Evolutionary conservation across 768 basidiomycete species (phyloP).

Genomic region (Glaciozyma martinii): DNA sequence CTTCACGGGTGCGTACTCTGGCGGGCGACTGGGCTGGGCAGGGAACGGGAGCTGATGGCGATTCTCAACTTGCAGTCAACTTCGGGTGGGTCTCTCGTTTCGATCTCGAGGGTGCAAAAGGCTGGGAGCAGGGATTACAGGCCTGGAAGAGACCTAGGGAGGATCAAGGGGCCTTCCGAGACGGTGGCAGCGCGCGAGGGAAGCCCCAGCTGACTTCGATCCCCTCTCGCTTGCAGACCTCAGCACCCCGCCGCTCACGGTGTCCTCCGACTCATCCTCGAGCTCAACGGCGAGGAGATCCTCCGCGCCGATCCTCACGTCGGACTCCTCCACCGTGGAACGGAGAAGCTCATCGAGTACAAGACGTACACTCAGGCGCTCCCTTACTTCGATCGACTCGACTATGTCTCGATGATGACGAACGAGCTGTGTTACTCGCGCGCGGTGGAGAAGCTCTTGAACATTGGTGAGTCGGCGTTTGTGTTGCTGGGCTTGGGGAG

Average conservation of each 20-base stretch:
- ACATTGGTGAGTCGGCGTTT: conserved; percentile 40
- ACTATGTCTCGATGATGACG: conserved; percentile 99
- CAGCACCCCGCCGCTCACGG: conserved; percentile 99
- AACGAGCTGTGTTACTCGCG: conserved; percentile 96
- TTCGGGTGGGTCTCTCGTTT: conserved; percentile 55
- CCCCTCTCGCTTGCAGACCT: conserved; percentile 49
- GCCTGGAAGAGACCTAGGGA: not conserved
- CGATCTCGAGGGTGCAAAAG: not conserved
- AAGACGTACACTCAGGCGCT: conserved; percentile 96
- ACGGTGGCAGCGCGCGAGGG: not conserved
- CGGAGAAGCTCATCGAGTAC: conserved; percentile 97
- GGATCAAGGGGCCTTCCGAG: not conserved
- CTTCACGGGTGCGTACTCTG: conserved; percentile 49
- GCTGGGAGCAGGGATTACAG: not conserved
- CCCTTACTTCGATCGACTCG: conserved; percentile 96
- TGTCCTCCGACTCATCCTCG: conserved; percentile 91
- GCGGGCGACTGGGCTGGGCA: conserved; percentile 1
- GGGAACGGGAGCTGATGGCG: conserved; percentile 4
- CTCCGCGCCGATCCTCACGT: conserved; percentile 52
- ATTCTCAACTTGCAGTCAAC: conserved; percentile 56
- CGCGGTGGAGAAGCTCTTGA: conserved; percentile 95
- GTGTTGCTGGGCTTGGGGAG: not conserved
- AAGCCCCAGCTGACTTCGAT: not conserved
- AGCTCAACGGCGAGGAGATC: conserved; percentile 94
- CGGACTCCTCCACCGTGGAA: conserved; percentile 91